phyloP scores from a whole-genome alignment of 306 rosid genomes.

The Pyrus betulifolia region DNA sequence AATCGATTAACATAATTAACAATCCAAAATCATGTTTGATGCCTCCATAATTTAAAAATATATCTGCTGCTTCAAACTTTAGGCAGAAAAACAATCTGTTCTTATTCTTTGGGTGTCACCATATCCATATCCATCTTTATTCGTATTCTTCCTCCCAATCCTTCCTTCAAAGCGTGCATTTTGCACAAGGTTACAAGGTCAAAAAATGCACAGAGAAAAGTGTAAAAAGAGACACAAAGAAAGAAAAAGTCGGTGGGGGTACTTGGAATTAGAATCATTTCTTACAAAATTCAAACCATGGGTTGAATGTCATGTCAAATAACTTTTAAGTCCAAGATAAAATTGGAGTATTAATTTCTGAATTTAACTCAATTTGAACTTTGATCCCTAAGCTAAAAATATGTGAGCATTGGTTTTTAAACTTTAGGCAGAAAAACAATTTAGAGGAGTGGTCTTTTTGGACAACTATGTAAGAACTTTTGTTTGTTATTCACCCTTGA shows the following conservation, averaged over 20 bases:
- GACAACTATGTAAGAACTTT: too few relatives aligned
- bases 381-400: too few relatives aligned
- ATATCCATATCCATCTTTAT: not conserved
- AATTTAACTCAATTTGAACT: too few relatives aligned
- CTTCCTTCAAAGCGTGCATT: not conserved
- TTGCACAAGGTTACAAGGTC: not conserved
- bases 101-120: not conserved
- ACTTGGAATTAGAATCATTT: not conserved
- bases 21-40: not conserved
- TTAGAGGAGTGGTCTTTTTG: too few relatives aligned
- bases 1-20: too few relatives aligned
- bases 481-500: too few relatives aligned
- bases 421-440: too few relatives aligned
- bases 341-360: too few relatives aligned
- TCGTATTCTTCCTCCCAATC: not conserved
- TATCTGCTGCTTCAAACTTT: not conserved
- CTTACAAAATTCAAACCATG: not conserved
- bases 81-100: not conserved
- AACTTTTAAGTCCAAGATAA: too few relatives aligned
- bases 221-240: not conserved
- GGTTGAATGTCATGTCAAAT: too few relatives aligned
- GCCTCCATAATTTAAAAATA: not conserved
- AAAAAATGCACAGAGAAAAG: not conserved
- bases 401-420: too few relatives aligned
- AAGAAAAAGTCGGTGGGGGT: not conserved